phyloP scores from a whole-genome alignment of 192 early-diverging fungal genomes.

The Linnemannia exigua region DNA sequence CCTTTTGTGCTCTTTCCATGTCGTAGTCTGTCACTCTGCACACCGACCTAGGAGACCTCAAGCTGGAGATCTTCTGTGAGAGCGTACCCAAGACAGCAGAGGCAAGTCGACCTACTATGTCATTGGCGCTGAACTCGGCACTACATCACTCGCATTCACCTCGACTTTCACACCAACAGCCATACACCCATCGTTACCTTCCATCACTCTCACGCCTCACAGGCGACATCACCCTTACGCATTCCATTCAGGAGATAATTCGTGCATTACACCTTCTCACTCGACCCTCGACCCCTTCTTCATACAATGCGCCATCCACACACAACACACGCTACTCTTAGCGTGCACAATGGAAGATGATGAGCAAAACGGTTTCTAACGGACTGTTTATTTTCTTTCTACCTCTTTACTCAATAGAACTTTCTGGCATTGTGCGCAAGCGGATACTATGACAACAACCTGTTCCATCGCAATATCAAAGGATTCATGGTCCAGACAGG shows the following conservation, averaged over 20 bases:
- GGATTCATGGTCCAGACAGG: constrained; percentile 94
- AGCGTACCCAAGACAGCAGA: constrained; percentile 85
- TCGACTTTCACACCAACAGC: too few species aligned
- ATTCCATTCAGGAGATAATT: background rate
- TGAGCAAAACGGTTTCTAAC: background rate
- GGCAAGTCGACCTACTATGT: constrained; percentile 55
- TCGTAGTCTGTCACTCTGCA: constrained; percentile 88
- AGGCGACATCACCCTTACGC: background rate
- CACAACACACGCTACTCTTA: background rate
- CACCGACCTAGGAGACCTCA: constrained; percentile 94
- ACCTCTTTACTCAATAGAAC: constrained; percentile 85
- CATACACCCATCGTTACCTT: too few species aligned
- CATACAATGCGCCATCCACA: background rate
- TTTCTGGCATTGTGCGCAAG: constrained; percentile 96
- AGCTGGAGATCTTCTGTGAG: constrained; percentile 95
- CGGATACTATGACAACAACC: constrained; percentile 91
- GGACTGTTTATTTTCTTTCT: background rate
- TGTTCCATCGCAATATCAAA: constrained; percentile 89
- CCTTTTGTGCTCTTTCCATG: background rate
- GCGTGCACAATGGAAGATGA: background rate
- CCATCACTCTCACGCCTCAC: background rate
- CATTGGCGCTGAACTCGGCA: background rate
- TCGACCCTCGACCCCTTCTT: background rate
- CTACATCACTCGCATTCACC: too few species aligned
- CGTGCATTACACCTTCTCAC: background rate